These are phyloP conservation scores for Hypomyces perniciosus DNA, from an alignment of 2,329 filamentous ascomycete species.

Conservation along the genomic window DNA sequence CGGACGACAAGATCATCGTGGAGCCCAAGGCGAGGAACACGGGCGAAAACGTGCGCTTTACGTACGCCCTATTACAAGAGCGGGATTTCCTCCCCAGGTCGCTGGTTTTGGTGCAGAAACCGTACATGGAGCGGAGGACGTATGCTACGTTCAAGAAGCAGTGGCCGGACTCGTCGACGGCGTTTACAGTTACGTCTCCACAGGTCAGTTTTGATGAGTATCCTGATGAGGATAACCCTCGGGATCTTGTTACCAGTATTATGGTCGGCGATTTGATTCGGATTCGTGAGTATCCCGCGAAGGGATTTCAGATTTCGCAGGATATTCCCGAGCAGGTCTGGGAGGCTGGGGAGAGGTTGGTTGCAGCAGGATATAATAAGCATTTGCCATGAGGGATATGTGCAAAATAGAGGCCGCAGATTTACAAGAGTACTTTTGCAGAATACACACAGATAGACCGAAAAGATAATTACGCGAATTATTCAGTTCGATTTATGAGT, in stretches of 20 bases:
- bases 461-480: too few relatives aligned
- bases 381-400: slow-evolving; percentile 30
- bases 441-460: too few relatives aligned
- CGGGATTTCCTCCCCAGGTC: slow-evolving; percentile 20
- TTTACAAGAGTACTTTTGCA: too few relatives aligned
- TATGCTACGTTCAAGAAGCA: slow-evolving; percentile 42
- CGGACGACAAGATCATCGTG: slow-evolving; percentile 31
- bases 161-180: slow-evolving; percentile 32
- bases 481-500: too few relatives aligned
- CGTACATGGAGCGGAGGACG: slow-evolving; percentile 43
- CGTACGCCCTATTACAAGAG: slow-evolving; percentile 28
- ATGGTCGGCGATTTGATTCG: slow-evolving; percentile 41
- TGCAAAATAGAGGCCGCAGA: not conserved
- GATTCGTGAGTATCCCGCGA: slow-evolving; percentile 37
- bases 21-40: slow-evolving; percentile 39
- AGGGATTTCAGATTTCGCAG: slow-evolving; percentile 39
- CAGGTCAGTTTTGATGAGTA: slow-evolving; percentile 34
- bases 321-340: slow-evolving; percentile 36
- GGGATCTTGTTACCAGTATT: slow-evolving; percentile 37
- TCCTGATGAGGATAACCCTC: slow-evolving; percentile 35
- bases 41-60: slow-evolving; percentile 42
- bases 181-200: slow-evolving; percentile 37
- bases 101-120: slow-evolving; percentile 42
- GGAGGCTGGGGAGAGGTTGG: slow-evolving; percentile 35
- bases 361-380: slow-evolving; percentile 31